Evolutionary conservation across 1,139 yeast genomes (phyloP), one percentile per base, ranked within the genome.

Genomic region (Magnusiomyces ingens): DNA sequence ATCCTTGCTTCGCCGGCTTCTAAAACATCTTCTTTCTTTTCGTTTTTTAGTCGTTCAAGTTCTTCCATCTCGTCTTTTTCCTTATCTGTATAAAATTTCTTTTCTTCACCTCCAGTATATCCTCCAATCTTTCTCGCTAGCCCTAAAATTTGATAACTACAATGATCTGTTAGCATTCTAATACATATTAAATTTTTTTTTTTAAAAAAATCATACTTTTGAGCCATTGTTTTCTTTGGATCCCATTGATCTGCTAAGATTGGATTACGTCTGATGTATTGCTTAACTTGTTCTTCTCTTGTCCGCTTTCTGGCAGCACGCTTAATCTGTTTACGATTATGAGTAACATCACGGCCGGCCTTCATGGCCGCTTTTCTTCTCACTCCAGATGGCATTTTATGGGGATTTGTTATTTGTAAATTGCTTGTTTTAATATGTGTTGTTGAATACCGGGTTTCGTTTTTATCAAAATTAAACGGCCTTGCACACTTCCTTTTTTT

Each of bases 221-320:
- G 98, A 55, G 82, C 78, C 56, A 91, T 72, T 0, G 99, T 91
- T 58, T 85, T 75, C 21, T 80, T 78, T 58, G 82, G 78, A 71
- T 93, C 96, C 99, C 99, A 93, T 69, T 90, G 80, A 37, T 82
- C 87, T 6, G 89, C 94, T 60, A 93, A 86, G 60, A 93, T 79
- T 2, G 95, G 89, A 67, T 89, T 87, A 0, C 86, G 75, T 35
- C 55, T 76, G 36, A 86, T 80, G 58, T 81, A 81, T 56, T 82
- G 71, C 60, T 81, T 75, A 64, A 84, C 78, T 64, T 83, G 83
- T 62, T 78, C 82, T 64, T 85, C 91, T 67, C 85, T 86, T 49
- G 71, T 70, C 63, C 84, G 76, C 67, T 94, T 78, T 46, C 90
- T 81, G 63, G 78, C 80, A 69, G 85, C 87, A 62, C 74, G 72